Percentiles rank a stretch among this genome's conserved stretches.
phyloP scores from a whole-genome alignment of 495 filamentous ascomycete species.

The Thermothielavioides terrestris region DNA sequence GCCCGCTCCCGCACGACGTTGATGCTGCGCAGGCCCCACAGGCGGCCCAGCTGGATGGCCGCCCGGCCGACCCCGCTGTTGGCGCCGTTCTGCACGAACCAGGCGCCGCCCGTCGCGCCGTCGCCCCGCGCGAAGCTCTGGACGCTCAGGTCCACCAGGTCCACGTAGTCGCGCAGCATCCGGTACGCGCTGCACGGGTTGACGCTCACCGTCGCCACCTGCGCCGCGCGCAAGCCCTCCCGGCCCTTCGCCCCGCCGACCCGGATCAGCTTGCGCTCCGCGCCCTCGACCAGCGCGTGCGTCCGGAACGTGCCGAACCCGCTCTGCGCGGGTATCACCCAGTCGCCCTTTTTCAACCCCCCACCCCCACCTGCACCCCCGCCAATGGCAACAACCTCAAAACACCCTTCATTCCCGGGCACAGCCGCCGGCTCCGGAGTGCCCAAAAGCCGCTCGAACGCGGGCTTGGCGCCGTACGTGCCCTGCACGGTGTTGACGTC shows the following conservation, averaged over 20 bases:
- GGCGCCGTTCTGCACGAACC: constrained; percentile 95
- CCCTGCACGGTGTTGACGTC: constrained; percentile 94
- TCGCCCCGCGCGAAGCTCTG: constrained; percentile 24
- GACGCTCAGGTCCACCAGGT: constrained; percentile 29
- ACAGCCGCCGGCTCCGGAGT: constrained; percentile 55
- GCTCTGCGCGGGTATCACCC: constrained; percentile 76
- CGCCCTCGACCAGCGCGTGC: constrained; percentile 60
- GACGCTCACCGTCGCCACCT: constrained; percentile 77
- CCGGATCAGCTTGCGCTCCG: constrained; percentile 51
- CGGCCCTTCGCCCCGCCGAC: constrained; percentile 43
- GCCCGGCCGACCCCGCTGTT: constrained; percentile 86
- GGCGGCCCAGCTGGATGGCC: constrained; percentile 70
- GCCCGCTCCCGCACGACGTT: constrained; percentile 71
- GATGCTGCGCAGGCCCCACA: constrained; percentile 81
- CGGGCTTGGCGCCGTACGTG: constrained; percentile 80
- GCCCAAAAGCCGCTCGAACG: constrained; percentile 62
- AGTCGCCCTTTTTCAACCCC: constrained; percentile 56
- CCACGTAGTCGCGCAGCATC: constrained; percentile 78
- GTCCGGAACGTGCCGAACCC: constrained; percentile 91
- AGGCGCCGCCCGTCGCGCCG: constrained; percentile 52
- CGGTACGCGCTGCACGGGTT: constrained; percentile 91
- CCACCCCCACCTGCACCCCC: constrained; percentile 39
- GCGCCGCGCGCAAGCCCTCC: constrained; percentile 56
- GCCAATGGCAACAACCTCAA: constrained; percentile 68
- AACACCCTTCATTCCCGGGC: constrained; percentile 82